Percentiles rank a stretch among this genome's conserved stretches.
Evolutionary conservation across 768 basidiomycete species (phyloP).

Genomic region (Xanthoconium purpureum): DNA sequence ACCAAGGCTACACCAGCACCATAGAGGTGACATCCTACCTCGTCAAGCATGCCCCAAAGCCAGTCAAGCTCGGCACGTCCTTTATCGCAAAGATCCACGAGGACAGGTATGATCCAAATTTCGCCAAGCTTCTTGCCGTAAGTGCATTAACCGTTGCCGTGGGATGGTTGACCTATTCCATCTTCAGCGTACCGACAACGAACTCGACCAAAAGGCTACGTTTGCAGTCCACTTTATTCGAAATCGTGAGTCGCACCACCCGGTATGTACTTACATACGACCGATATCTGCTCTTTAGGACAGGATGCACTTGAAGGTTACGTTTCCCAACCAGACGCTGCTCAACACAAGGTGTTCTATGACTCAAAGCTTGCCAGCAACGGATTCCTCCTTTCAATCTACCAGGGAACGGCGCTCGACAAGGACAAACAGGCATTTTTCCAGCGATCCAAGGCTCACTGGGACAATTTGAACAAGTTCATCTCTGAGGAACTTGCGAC

Average conservation of each 20-base stretch:
- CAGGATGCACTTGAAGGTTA: slow-evolving; percentile 42
- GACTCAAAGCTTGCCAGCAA: slow-evolving; percentile 40
- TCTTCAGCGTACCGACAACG: slow-evolving; percentile 43
- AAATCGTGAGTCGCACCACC: slow-evolving; percentile 37
- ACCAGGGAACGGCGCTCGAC: slow-evolving; percentile 37
- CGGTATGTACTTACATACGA: not conserved
- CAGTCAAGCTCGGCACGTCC: slow-evolving; percentile 34
- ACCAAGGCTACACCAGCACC: slow-evolving; percentile 39
- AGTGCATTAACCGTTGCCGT: slow-evolving; percentile 3
- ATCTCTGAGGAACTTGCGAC: slow-evolving; percentile 39
- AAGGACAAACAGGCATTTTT: slow-evolving; percentile 40
- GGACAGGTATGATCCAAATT: slow-evolving; percentile 50
- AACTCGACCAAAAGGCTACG: slow-evolving; percentile 38
- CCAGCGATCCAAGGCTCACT: slow-evolving; percentile 37
- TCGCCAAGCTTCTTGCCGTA: slow-evolving; percentile 42
- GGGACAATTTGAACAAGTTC: slow-evolving; percentile 36
- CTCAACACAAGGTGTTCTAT: slow-evolving; percentile 43
- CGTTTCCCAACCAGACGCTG: slow-evolving; percentile 33
- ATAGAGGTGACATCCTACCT: slow-evolving; percentile 41
- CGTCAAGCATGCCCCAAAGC: slow-evolving; percentile 36
- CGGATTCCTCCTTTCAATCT: slow-evolving; percentile 40
- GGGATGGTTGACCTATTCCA: not conserved
- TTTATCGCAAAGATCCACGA: slow-evolving; percentile 43
- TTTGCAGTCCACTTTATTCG: slow-evolving; percentile 36
- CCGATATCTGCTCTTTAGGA: slow-evolving; percentile 28